Evolutionary conservation across 148 eudicot genomes (phyloP).

Genomic region (Rheum nobile): DNA sequence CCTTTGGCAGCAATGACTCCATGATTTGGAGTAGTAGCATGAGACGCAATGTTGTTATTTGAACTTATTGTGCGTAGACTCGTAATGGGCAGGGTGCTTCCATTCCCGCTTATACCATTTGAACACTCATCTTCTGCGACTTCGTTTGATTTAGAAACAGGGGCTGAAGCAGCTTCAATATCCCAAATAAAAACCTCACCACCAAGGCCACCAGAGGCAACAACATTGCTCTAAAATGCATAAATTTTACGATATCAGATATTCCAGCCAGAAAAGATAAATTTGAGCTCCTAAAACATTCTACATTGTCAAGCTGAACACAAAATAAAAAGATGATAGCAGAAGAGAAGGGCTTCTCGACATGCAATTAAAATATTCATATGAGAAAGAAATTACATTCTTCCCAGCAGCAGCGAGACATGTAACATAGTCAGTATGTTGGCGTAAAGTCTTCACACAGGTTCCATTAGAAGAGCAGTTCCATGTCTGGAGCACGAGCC

Average conservation of each 20-base stretch:
- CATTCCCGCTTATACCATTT: conserved; percentile 51
- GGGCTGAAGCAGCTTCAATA: conserved; percentile 85
- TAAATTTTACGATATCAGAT: conserved; percentile 19
- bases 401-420: conserved; percentile 84
- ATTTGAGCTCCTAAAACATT: neutral
- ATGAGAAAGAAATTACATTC: conserved; percentile 42
- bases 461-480: conserved; percentile 62
- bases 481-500: conserved; percentile 50
- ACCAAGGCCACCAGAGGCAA: conserved; percentile 98
- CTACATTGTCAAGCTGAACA: neutral
- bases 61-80: conserved; percentile 66
- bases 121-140: conserved; percentile 50
- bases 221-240: conserved; percentile 56
- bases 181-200: conserved; percentile 99
- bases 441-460: conserved; percentile 73
- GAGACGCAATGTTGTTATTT: conserved; percentile 57
- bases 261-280: conserved; percentile 1
- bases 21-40: conserved; percentile 44
- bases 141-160: conserved; percentile 60
- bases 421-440: conserved; percentile 93
- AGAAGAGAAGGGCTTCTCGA: neutral
- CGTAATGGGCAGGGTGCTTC: conserved; percentile 34
- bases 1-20: conserved; percentile 94
- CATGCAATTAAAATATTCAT: neutral
- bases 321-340: neutral